Base-by-base conservation (phyloP, 2,329 filamentous ascomycete genomes). In the Verticillium klebahnii region DNA sequence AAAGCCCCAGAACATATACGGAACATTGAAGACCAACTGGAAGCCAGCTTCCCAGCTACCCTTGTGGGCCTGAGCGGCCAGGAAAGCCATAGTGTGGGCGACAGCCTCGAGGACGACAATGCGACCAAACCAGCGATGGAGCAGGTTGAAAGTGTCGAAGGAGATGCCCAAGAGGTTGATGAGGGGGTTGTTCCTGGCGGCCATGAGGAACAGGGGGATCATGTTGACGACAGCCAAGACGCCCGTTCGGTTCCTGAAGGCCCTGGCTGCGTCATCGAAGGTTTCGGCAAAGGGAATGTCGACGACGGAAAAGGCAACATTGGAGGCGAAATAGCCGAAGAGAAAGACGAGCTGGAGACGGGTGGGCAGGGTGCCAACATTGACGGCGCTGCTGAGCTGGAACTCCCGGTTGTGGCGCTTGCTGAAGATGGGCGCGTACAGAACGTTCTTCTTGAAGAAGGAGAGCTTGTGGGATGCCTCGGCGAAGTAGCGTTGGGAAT, bases 121-220 rank as follows among this genome's bases (percentile, higher is more conserved):
- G 45, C 90, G 86, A 68, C 90, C 90, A 65, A 92, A 84, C 90
- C 90, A 93, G 64, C 91, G 85, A 75, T 94, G 90, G 62, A 93
- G 80, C 64, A 94, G 76, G 77, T 93, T 94, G 81, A 91, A 93
- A 1, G 89, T 92, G 73, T 94, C 90, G 73, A 93, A 94, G 4
- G 89, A 91, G 66, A 93, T 87, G 64, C 87, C 86, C 60, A 91
- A 81, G 66, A 90, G 78, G 64, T 80, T 80, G 71, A 93, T 92
- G 66, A 94, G 80, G 25, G 89, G 89, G 75, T 93, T 93, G 78
- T 93, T 93, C 68, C 90, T 83, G 52, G 88, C 87, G 56, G 89
- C 89, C 72, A 93, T 80, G 58, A 93, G 74, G 75, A 93, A 90
- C 4, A 93, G 78, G 1, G 91, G 90, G 56, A 87, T 77, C 90